phyloP scores from a whole-genome alignment of 768 basidiomycete species.

The Mycena crocata region DNA sequence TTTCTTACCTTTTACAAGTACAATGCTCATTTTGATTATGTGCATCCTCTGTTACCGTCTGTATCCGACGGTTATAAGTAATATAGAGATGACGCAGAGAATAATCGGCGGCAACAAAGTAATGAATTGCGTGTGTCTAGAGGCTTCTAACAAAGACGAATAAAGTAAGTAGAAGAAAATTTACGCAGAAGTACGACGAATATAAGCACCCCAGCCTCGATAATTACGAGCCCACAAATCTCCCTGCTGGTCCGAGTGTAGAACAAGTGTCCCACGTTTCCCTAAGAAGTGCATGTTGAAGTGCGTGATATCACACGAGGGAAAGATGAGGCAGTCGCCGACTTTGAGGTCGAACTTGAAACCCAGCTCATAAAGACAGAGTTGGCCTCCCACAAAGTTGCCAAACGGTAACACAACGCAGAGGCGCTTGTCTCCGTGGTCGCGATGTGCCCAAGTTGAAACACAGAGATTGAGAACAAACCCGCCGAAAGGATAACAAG shows the following conservation, averaged over 20 bases:
- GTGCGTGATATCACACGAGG: slow-evolving; percentile 1
- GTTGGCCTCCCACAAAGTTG: not conserved
- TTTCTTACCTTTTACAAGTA: too few species aligned
- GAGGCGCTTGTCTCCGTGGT: slow-evolving; percentile 34
- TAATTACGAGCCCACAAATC: not conserved
- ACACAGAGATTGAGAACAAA: slow-evolving; percentile 40
- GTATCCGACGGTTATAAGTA: too few species aligned
- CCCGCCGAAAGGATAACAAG: slow-evolving; percentile 37
- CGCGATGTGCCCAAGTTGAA: slow-evolving; percentile 38
- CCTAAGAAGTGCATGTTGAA: slow-evolving; percentile 2
- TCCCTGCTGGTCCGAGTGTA: not conserved
- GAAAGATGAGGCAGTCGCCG: slow-evolving; percentile 1
- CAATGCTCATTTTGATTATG: too few species aligned
- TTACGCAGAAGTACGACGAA: not conserved
- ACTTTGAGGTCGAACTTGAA: not conserved
- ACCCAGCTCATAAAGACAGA: slow-evolving; percentile 6
- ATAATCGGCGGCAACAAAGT: too few species aligned
- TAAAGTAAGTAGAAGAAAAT: not conserved
- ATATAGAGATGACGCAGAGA: too few species aligned
- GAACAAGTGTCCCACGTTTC: not conserved
- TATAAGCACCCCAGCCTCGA: not conserved
- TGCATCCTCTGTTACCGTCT: too few species aligned
- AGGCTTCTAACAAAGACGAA: too few species aligned
- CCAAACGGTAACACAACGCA: slow-evolving; percentile 40
- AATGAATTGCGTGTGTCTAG: too few species aligned